Evolutionary conservation across 2,329 filamentous ascomycete genomes (phyloP).

Genomic region (Phyllosticta ampelicida): DNA sequence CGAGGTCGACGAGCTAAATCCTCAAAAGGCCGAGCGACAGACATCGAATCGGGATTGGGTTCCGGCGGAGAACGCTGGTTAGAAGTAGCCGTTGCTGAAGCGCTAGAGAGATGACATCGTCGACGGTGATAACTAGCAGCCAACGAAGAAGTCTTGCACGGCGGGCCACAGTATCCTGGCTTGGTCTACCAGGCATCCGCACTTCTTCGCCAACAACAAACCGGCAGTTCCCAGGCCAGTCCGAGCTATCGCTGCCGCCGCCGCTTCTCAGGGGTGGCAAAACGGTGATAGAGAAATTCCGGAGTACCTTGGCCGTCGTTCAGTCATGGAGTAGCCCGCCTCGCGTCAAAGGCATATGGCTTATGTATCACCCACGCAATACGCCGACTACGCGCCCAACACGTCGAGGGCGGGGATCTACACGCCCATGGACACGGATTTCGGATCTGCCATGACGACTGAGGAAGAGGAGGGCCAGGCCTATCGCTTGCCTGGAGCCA

Average conservation of each 20-base stretch:
- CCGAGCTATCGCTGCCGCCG: not conserved
- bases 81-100: conserved; percentile 2
- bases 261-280: not conserved
- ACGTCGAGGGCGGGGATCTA: too few species aligned
- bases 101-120: not conserved
- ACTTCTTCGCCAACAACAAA: not conserved
- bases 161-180: not conserved
- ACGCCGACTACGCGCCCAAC: too few species aligned
- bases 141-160: not conserved
- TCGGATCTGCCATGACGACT: too few species aligned
- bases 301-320: not conserved
- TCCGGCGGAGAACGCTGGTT: not conserved
- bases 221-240: not conserved
- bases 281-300: not conserved
- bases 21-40: too few species aligned
- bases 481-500: too few species aligned
- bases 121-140: not conserved
- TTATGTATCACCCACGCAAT: not conserved
- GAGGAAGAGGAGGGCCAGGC: too few species aligned
- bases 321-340: not conserved
- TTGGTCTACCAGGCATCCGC: not conserved
- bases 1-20: too few species aligned
- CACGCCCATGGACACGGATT: too few species aligned
- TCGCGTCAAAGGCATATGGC: not conserved
- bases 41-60: not conserved